Percentiles rank a stretch among this genome's conserved stretches.
These are phyloP conservation scores for Bipolaris zeicola DNA, from an alignment of 2,329 filamentous ascomycete species.

Conservation along the genomic window DNA sequence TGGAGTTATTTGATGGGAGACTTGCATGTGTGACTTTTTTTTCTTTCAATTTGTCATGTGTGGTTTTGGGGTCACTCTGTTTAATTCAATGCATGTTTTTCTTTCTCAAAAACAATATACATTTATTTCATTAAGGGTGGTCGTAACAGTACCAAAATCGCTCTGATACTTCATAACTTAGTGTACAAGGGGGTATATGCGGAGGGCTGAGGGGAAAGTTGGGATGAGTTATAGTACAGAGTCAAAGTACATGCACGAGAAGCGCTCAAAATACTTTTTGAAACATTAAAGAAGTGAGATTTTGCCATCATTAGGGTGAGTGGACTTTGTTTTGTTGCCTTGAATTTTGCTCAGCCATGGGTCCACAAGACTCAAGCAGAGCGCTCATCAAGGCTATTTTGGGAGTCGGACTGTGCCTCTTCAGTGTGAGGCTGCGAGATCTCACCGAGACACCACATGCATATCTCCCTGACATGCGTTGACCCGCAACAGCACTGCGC, in stretches of 20 bases:
- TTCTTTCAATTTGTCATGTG: too few species aligned
- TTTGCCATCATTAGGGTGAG: background rate
- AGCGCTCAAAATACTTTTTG: background rate
- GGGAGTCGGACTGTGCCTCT: background rate
- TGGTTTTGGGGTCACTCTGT: background rate
- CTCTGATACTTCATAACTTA: background rate
- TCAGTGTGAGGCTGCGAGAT: conserved; percentile 5
- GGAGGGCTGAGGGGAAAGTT: background rate
- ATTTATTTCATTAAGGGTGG: background rate
- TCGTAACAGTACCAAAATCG: background rate
- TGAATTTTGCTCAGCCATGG: background rate
- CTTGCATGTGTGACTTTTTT: too few species aligned
- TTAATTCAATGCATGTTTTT: too few species aligned
- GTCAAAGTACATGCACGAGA: background rate
- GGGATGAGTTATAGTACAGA: background rate
- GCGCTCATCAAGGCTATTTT: background rate
- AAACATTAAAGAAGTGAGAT: background rate
- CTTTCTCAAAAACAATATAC: background rate
- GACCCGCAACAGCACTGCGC: conserved; percentile 17
- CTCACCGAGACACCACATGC: conserved; percentile 26
- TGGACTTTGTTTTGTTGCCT: background rate
- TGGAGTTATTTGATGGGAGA: too few species aligned
- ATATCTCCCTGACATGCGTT: conserved; percentile 9
- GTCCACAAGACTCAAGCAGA: background rate
- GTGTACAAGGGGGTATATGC: background rate